phyloP scores from a whole-genome alignment of 2,329 filamentous ascomycete species.

The Bipolaris gigantea region DNA sequence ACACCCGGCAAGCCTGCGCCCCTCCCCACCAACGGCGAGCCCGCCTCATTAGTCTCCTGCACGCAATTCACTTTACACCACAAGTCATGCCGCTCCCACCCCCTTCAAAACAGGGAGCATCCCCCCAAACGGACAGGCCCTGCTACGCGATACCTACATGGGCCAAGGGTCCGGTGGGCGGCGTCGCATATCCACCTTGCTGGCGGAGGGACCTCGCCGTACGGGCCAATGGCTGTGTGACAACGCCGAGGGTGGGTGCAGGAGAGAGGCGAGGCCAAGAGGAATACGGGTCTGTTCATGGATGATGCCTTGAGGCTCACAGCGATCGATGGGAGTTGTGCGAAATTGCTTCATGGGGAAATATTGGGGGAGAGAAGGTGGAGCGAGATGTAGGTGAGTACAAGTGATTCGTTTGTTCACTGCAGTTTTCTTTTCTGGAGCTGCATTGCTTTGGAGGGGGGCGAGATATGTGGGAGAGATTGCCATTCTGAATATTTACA shows the following conservation, averaged over 20 bases:
- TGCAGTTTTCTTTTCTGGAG: too few relatives aligned
- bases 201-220: background rate
- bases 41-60: background rate
- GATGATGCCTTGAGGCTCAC: conserved; percentile 21
- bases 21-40: background rate
- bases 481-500: too few relatives aligned
- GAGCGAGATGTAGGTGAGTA: background rate
- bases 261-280: conserved; percentile 1
- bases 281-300: conserved; percentile 10
- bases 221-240: background rate
- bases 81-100: background rate
- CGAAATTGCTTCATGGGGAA: conserved; percentile 13
- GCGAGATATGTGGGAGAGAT: too few relatives aligned
- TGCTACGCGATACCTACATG: conserved; percentile 2
- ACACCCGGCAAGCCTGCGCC: background rate
- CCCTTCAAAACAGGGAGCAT: conserved; percentile 6
- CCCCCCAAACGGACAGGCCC: background rate
- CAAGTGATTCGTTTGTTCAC: too few relatives aligned
- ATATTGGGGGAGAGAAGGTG: background rate
- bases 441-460: background rate
- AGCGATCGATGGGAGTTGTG: conserved; percentile 16
- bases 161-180: background rate
- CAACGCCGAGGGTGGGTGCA: background rate
- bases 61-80: background rate
- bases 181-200: background rate